These are phyloP conservation scores for Diaporthe citri DNA, from an alignment of 2,329 filamentous ascomycete species.

Conservation along the genomic window DNA sequence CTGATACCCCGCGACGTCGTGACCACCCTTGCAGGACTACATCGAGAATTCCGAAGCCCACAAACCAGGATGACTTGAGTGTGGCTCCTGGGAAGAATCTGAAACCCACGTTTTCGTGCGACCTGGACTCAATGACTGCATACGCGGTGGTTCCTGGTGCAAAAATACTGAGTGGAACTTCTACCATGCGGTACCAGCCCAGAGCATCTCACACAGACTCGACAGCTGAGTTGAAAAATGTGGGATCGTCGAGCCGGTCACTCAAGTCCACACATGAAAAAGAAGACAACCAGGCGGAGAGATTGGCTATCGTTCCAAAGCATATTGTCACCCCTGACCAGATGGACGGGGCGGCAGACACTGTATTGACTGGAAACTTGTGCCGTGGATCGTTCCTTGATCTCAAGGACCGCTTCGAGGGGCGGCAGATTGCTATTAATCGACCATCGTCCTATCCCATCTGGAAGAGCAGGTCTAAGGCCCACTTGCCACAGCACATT, in stretches of 20 bases:
- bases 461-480: constrained; percentile 10
- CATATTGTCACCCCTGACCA: constrained; percentile 26
- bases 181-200: constrained; percentile 36
- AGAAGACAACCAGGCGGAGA: background rate
- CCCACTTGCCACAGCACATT: constrained; percentile 7
- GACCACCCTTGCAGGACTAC: background rate
- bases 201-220: constrained; percentile 14
- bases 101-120: constrained; percentile 7
- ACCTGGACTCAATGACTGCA: constrained; percentile 23
- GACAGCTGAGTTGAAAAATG: background rate
- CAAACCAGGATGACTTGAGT: background rate
- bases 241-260: constrained; percentile 22
- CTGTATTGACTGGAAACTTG: background rate
- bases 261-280: background rate
- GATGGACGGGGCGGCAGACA: constrained; percentile 36
- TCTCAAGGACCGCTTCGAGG: constrained; percentile 4
- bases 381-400: constrained; percentile 31
- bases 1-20: background rate
- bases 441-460: constrained; percentile 23
- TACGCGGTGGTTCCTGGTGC: constrained; percentile 28
- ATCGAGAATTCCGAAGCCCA: background rate
- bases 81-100: constrained; percentile 11
- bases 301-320: background rate
- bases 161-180: constrained; percentile 38
- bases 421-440: background rate